Percentiles rank a stretch among this genome's conserved stretches.
These are phyloP conservation scores for Annulohypoxylon truncatum DNA, from an alignment of 2,329 filamentous ascomycete genomes.

Conservation along the genomic window DNA sequence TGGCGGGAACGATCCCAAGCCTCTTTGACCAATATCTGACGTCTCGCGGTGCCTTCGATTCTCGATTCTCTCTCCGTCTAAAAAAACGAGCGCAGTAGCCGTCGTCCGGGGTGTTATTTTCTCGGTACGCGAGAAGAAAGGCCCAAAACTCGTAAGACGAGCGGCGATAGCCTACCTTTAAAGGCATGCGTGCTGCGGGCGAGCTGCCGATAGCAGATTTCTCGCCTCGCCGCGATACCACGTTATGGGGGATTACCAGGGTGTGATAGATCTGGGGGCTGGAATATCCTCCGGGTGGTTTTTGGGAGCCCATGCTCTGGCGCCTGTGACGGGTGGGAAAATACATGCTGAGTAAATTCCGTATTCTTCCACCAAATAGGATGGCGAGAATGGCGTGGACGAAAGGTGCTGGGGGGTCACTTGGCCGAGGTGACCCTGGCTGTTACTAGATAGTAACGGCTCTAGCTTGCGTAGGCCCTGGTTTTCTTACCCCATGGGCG, in stretches of 20 bases:
- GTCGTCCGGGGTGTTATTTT: constrained; percentile 10
- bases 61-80: constrained; percentile 8
- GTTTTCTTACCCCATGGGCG: constrained; percentile 39
- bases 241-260: constrained; percentile 21
- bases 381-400: constrained; percentile 5
- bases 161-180: constrained; percentile 32
- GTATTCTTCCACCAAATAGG: constrained; percentile 42
- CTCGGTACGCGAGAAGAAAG: constrained; percentile 25
- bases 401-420: constrained; percentile 23
- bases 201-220: constrained; percentile 30
- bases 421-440: constrained; percentile 28
- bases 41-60: constrained; percentile 2
- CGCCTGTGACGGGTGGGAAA: constrained; percentile 40
- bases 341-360: constrained; percentile 11
- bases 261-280: constrained; percentile 31
- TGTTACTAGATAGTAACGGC: not conserved
- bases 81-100: constrained; percentile 10
- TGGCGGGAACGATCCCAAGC: constrained; percentile 24
- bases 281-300: constrained; percentile 10
- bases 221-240: constrained; percentile 36
- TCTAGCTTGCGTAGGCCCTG: constrained; percentile 18
- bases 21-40: constrained; percentile 10
- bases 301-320: constrained; percentile 3
- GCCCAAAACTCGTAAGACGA: constrained; percentile 19
- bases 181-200: constrained; percentile 29